Percentiles rank a stretch among this genome's conserved stretches.
phyloP scores from a whole-genome alignment of 2,329 filamentous ascomycete species.

The Colletotrichum orbiculare region DNA sequence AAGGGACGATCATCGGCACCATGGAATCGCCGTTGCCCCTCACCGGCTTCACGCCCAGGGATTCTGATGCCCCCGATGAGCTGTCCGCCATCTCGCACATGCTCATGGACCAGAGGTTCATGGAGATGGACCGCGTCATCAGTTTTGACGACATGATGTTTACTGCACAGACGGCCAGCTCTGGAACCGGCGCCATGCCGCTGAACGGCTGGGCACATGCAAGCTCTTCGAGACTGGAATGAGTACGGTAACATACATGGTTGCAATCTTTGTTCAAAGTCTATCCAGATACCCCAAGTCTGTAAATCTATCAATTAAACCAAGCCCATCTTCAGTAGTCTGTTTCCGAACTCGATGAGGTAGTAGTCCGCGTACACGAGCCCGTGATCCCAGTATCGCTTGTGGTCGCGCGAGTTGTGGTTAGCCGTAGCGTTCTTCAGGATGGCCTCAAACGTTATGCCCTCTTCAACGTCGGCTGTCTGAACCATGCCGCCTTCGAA shows the following conservation, averaged over 20 bases:
- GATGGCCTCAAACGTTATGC: constrained; percentile 45
- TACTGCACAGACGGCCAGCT: constrained; percentile 34
- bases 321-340: constrained; percentile 49
- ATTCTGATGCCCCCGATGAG: constrained; percentile 38
- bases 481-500: background rate
- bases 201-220: constrained; percentile 28
- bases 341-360: constrained; percentile 58
- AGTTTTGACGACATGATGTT: constrained; percentile 51
- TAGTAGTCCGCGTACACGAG: constrained; percentile 63
- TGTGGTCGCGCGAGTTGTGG: constrained; percentile 45
- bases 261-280: background rate
- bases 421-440: constrained; percentile 49
- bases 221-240: constrained; percentile 21
- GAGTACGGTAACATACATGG: background rate
- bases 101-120: constrained; percentile 46
- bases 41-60: constrained; percentile 15
- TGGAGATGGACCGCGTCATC: constrained; percentile 48
- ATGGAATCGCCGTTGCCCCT: constrained; percentile 25
- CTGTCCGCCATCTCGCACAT: constrained; percentile 45
- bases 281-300: constrained; percentile 26
- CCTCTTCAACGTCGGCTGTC: constrained; percentile 25
- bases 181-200: constrained; percentile 6
- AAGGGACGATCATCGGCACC: constrained; percentile 13
- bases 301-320: constrained; percentile 10
- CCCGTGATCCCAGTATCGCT: constrained; percentile 51